phyloP scores from a whole-genome alignment of 2,329 filamentous ascomycete species.

The Diaporthe sp. region DNA sequence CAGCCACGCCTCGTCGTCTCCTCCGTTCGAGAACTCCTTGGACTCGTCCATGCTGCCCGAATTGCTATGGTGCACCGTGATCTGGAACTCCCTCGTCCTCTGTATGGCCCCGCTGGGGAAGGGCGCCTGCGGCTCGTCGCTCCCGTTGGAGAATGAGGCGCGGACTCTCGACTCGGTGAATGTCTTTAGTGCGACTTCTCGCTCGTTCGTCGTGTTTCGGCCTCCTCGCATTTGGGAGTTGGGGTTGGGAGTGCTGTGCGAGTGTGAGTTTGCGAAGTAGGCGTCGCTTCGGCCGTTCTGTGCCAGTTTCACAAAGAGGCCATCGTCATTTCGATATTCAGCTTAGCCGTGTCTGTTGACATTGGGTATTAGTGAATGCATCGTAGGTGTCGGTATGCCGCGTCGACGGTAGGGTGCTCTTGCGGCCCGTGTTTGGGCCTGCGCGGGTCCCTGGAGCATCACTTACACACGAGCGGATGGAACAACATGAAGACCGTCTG shows the following conservation, averaged over 20 bases:
- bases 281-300: slow-evolving; percentile 25
- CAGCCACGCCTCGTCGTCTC: slow-evolving; percentile 34
- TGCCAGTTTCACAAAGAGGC: slow-evolving; percentile 39
- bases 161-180: slow-evolving; percentile 35
- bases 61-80: slow-evolving; percentile 35
- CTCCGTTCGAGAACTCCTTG: background rate
- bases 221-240: background rate
- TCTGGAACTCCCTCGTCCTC: slow-evolving; percentile 35
- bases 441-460: too few species aligned
- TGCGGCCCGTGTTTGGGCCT: too few species aligned
- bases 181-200: slow-evolving; percentile 34
- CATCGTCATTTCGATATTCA: slow-evolving; percentile 41
- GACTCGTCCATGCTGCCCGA: slow-evolving; percentile 30
- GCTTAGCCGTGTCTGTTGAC: slow-evolving; percentile 24
- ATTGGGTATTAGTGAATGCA: background rate
- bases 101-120: slow-evolving; percentile 30
- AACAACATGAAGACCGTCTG: slow-evolving; percentile 46
- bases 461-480: slow-evolving; percentile 37
- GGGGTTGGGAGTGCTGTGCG: slow-evolving; percentile 21
- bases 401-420: background rate
- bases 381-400: too few species aligned
- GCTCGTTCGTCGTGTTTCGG: slow-evolving; percentile 25
- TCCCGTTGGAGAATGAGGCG: slow-evolving; percentile 27
- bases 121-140: background rate
- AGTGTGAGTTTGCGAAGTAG: slow-evolving; percentile 11